Evolutionary conservation across 805 yeast genomes (phyloP).

Genomic region (Metschnikowia chrysomelidarum): DNA sequence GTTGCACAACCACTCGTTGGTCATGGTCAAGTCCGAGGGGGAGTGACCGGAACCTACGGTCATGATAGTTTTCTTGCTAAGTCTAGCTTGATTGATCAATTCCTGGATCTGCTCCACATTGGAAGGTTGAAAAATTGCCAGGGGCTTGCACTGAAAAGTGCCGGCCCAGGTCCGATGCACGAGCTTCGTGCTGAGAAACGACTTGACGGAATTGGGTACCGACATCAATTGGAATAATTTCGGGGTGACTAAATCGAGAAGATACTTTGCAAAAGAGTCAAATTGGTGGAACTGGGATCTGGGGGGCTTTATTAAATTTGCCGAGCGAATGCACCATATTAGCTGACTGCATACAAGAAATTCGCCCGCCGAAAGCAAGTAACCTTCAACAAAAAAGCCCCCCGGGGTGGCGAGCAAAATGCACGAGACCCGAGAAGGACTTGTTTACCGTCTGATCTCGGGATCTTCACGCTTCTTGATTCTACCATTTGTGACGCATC

Average conservation of each 20-base stretch:
- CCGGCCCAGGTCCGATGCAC: slow-evolving; percentile 85
- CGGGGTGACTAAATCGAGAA: neutral
- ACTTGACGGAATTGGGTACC: slow-evolving; percentile 32
- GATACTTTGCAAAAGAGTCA: no score
- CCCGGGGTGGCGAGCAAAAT: no score
- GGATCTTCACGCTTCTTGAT: no score
- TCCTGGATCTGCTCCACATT: slow-evolving; percentile 63
- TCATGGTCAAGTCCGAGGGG: slow-evolving; percentile 88
- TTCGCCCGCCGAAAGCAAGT: no score
- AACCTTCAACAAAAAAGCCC: no score
- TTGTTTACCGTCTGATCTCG: no score
- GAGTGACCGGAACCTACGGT: slow-evolving; percentile 94
- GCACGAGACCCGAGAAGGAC: no score
- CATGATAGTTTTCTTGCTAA: slow-evolving; percentile 62
- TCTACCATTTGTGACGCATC: no score
- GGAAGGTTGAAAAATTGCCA: slow-evolving; percentile 74
- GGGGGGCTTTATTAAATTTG: no score
- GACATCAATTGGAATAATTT: slow-evolving; percentile 19
- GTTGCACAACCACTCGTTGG: slow-evolving; percentile 83
- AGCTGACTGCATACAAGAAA: no score
- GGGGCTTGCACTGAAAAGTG: slow-evolving; percentile 76
- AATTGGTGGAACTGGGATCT: no score
- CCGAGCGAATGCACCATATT: no score
- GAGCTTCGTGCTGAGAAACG: slow-evolving; percentile 39
- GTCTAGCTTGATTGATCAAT: slow-evolving; percentile 65